A percentile compares a stretch with the other conserved stretches of the same genome.
These are phyloP conservation scores for Metschnikowia baotianmanensis DNA, from an alignment of 805 yeast genomes.

Conservation along the genomic window DNA sequence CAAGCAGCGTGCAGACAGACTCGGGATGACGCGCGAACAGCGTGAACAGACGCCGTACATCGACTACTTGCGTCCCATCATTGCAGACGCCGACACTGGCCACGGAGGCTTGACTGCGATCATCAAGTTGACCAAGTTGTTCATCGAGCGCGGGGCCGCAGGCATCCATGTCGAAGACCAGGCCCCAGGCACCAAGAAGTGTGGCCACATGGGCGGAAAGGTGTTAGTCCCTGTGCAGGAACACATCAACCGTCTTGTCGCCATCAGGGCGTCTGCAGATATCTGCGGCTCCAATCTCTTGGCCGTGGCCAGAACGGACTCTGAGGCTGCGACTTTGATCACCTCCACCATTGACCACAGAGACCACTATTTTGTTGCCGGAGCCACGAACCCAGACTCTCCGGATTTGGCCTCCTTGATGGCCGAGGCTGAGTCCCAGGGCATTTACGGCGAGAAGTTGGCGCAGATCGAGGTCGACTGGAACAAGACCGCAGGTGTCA, in stretches of 20 bases:
- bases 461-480: constrained; percentile 77
- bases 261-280: constrained; percentile 94
- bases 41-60: constrained; percentile 69
- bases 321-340: constrained; percentile 94
- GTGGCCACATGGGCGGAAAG: constrained; percentile 99
- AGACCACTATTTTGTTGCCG: constrained; percentile 90
- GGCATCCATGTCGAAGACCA: constrained; percentile 99
- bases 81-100: constrained; percentile 98
- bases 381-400: constrained; percentile 82
- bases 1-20: constrained; percentile 87
- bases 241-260: constrained; percentile 90
- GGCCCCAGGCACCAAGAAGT: constrained; percentile 97
- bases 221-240: constrained; percentile 97
- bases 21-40: constrained; percentile 56
- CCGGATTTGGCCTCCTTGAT: constrained; percentile 73
- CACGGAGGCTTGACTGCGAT: constrained; percentile 98
- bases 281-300: constrained; percentile 83
- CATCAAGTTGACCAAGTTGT: constrained; percentile 91
- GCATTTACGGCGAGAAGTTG: constrained; percentile 68
- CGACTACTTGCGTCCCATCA: constrained; percentile 90
- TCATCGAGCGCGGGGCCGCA: constrained; percentile 97
- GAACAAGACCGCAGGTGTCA: constrained; percentile 78
- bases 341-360: constrained; percentile 92
- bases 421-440: constrained; percentile 76
- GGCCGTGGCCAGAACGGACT: constrained; percentile 92